Conservation (phyloP, 177 flowering plant species). For the Vitis hybrid region DNA sequence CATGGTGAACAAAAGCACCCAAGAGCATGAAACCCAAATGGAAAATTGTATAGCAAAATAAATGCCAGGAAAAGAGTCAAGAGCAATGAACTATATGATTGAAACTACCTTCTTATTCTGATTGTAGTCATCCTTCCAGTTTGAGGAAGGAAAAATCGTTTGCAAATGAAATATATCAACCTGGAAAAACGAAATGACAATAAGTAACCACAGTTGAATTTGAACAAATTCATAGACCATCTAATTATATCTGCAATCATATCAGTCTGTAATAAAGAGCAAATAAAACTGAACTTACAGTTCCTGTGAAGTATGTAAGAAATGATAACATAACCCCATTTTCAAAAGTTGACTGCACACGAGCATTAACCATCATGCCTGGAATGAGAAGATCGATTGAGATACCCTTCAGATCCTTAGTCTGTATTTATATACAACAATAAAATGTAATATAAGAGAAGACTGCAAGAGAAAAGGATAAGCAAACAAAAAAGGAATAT, state of each 20-base stretch:
- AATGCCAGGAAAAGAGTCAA: too few species aligned
- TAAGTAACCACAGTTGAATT: neutral
- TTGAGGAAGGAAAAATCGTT: conserved; percentile 47
- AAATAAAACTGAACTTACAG: conserved; percentile 51
- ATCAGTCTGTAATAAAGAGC: neutral
- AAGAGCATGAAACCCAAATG: too few species aligned
- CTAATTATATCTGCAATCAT: neutral
- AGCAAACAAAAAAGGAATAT: neutral
- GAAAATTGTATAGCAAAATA: too few species aligned
- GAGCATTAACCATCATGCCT: conserved; percentile 96
- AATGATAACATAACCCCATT: conserved; percentile 93
- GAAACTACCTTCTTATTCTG: conserved; percentile 66
- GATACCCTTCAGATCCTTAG: conserved; percentile 86
- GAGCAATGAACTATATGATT: too few species aligned
- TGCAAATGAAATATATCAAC: conserved; percentile 86
- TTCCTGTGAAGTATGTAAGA: conserved; percentile 93
- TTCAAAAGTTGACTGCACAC: conserved; percentile 72
- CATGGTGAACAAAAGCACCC: too few species aligned
- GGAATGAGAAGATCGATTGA: conserved; percentile 91
- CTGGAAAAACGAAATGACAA: conserved; percentile 38
- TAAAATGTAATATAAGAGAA: conserved; percentile 5
- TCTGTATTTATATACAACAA: conserved; percentile 39
- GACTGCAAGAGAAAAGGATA: neutral
- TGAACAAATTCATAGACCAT: neutral
- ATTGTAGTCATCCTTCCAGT: conserved; percentile 73